phyloP scores from a whole-genome alignment of 345 rosid species.

The Aethionema arabicum region DNA sequence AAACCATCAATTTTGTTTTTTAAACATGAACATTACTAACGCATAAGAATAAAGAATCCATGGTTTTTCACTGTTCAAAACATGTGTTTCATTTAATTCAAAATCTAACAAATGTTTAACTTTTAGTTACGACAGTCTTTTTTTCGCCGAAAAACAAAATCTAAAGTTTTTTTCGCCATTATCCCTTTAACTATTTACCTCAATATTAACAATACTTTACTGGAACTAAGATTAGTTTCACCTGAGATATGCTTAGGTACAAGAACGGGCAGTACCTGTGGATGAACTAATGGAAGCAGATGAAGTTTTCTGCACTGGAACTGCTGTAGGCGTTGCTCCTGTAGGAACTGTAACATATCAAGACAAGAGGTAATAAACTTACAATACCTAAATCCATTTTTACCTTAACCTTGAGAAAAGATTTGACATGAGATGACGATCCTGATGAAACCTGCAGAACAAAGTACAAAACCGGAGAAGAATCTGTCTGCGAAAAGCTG shows the following conservation, averaged over 20 bases:
- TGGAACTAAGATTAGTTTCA: neutral
- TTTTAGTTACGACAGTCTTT: too few relatives aligned
- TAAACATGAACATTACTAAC: too few relatives aligned
- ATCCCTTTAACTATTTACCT: too few relatives aligned
- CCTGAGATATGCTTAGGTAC: slow-evolving; percentile 36
- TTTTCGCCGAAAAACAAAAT: too few relatives aligned
- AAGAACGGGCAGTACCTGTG: slow-evolving; percentile 42
- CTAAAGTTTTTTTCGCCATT: too few relatives aligned
- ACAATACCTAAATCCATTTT: neutral
- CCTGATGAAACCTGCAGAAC: slow-evolving; percentile 44
- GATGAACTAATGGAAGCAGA: slow-evolving; percentile 50
- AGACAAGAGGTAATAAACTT: slow-evolving; percentile 39
- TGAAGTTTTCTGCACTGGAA: slow-evolving; percentile 61
- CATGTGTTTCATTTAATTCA: too few relatives aligned
- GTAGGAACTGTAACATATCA: slow-evolving; percentile 48
- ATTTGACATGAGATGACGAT: slow-evolving; percentile 19
- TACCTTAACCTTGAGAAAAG: neutral
- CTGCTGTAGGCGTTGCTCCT: slow-evolving; percentile 55
- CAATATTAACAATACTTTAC: neutral
- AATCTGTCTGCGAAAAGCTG: slow-evolving; percentile 49
- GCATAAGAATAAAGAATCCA: too few relatives aligned
- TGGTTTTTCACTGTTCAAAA: too few relatives aligned
- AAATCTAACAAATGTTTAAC: too few relatives aligned
- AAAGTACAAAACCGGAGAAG: slow-evolving; percentile 49
- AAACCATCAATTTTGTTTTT: too few relatives aligned